Evolutionary conservation across 768 basidiomycete genomes (phyloP).

Genomic region (Pilatotrama ljubarskyi): DNA sequence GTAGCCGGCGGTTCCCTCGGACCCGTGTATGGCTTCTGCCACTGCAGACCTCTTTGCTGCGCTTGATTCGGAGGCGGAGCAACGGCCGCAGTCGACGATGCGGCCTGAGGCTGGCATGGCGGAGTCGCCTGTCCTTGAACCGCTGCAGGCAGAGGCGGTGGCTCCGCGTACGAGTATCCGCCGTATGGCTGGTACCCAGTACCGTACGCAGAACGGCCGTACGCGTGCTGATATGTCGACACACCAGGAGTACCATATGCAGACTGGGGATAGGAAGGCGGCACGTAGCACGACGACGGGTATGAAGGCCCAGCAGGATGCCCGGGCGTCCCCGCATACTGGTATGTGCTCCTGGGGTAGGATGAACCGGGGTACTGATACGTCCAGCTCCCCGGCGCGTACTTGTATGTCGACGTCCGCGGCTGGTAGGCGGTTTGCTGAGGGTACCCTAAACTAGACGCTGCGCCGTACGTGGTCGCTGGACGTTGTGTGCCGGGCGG

Average conservation of each 20-base stretch:
- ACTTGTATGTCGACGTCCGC: constrained; percentile 18
- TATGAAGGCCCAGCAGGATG: constrained; percentile 8
- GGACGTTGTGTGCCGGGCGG: constrained; percentile 5
- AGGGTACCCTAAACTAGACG: constrained; percentile 5
- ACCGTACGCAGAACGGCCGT: neutral
- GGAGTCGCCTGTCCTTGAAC: neutral
- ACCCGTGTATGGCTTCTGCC: constrained; percentile 39
- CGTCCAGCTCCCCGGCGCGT: constrained; percentile 34
- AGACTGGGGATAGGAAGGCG: neutral
- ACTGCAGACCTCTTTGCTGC: constrained; percentile 29
- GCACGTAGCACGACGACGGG: neutral
- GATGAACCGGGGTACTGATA: constrained; percentile 29
- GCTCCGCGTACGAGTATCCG: neutral
- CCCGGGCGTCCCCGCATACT: constrained; percentile 21
- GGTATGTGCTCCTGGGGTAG: constrained; percentile 23
- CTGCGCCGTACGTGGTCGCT: constrained; percentile 22
- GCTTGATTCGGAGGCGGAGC: neutral
- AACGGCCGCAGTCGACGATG: neutral
- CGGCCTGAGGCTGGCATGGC: neutral
- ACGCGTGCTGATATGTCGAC: constrained; percentile 10
- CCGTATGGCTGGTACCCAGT: neutral
- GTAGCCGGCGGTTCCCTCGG: constrained; percentile 14
- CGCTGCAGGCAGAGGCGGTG: neutral
- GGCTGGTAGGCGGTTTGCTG: neutral
- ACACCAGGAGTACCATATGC: neutral